Conservation (phyloP, 805 yeast genomes). For the Candida lessepsii region DNA sequence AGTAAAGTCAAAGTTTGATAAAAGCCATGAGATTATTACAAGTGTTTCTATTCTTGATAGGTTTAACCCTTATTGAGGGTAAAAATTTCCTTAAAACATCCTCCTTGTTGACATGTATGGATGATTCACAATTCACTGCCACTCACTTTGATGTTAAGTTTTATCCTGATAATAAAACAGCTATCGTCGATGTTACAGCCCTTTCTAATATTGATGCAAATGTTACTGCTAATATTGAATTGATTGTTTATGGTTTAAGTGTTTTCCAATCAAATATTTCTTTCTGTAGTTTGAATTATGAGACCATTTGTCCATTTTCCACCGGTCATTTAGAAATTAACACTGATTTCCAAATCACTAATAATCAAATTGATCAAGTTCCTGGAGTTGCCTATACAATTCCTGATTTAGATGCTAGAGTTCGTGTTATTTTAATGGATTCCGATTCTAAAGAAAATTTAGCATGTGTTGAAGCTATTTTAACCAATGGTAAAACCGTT, state of each 20-base stretch:
- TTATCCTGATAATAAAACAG: slow-evolving; percentile 63
- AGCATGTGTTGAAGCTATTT: slow-evolving; percentile 90
- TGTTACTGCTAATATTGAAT: slow-evolving; percentile 60
- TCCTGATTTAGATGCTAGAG: slow-evolving; percentile 94
- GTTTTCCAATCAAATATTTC: slow-evolving; percentile 53
- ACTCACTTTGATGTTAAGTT: slow-evolving; percentile 74
- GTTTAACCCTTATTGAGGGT: slow-evolving; percentile 15
- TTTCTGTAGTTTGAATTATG: slow-evolving; percentile 58
- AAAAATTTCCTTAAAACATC: slow-evolving; percentile 44
- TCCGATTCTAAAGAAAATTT: slow-evolving; percentile 46
- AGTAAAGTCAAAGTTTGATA: too few species aligned
- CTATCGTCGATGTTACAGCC: slow-evolving; percentile 69
- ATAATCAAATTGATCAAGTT: slow-evolving; percentile 46
- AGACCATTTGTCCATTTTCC: slow-evolving; percentile 72
- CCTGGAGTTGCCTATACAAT: slow-evolving; percentile 86
- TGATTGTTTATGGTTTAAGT: slow-evolving; percentile 80
- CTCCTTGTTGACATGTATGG: slow-evolving; percentile 90
- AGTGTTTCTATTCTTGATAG: background rate
- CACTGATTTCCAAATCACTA: slow-evolving; percentile 46
- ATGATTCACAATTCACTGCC: slow-evolving; percentile 81
- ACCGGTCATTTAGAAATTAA: slow-evolving; percentile 82
- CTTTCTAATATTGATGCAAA: slow-evolving; percentile 74
- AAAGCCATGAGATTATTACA: slow-evolving; percentile 2
- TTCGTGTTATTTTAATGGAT: slow-evolving; percentile 65
- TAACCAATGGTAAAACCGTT: slow-evolving; percentile 89